Conservation (phyloP, 495 filamentous ascomycete genomes). For the Hyaloscypha variabilis region DNA sequence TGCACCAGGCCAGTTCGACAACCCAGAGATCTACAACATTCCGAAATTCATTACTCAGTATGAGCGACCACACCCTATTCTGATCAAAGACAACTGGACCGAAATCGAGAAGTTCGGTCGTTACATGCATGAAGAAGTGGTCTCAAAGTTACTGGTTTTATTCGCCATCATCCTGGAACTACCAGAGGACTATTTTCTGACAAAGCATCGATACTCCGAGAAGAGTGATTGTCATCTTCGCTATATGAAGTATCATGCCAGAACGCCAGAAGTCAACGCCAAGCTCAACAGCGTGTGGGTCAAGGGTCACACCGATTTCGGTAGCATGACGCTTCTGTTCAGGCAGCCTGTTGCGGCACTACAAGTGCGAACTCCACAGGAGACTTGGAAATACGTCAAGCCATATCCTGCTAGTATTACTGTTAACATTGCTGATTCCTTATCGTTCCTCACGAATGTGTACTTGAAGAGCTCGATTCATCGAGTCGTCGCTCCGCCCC, state of each 20-base stretch:
- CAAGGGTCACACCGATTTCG: conserved; percentile 56
- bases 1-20: conserved; percentile 44
- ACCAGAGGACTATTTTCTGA: conserved; percentile 46
- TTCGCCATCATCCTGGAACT: conserved; percentile 55
- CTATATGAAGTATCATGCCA: conserved; percentile 56
- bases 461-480: conserved; percentile 54
- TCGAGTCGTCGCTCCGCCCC: conserved; percentile 48
- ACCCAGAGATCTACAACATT: conserved; percentile 58
- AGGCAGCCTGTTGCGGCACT: conserved; percentile 56
- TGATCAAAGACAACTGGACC: conserved; percentile 40
- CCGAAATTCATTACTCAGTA: conserved; percentile 52
- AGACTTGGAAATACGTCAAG: conserved; percentile 47
- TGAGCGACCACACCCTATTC: conserved; percentile 44
- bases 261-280: conserved; percentile 46
- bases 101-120: conserved; percentile 48
- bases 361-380: conserved; percentile 43
- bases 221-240: conserved; percentile 49
- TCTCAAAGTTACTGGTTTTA: conserved; percentile 47
- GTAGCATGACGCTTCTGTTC: conserved; percentile 54
- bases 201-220: conserved; percentile 53
- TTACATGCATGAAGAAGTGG: conserved; percentile 49
- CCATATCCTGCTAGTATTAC: conserved; percentile 50
- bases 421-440: conserved; percentile 50
- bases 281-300: conserved; percentile 45
- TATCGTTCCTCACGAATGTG: conserved; percentile 49